phyloP scores from a whole-genome alignment of 148 eudicot species.

The Persicaria maculosa region DNA sequence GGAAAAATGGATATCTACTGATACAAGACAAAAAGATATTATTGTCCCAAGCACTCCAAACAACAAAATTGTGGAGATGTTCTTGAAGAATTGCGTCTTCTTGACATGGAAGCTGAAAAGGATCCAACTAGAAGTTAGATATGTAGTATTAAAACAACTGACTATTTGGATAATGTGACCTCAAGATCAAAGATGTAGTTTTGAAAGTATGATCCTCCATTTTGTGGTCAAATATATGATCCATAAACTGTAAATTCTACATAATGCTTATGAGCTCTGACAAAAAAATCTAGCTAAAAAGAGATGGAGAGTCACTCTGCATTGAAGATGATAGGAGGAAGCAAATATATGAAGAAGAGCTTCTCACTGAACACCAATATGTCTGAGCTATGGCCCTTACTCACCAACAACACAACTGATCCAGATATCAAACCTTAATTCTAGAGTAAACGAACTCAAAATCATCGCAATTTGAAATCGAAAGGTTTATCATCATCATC shows the following conservation, averaged over 20 bases:
- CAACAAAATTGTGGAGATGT: conserved; percentile 65
- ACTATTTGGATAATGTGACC: not conserved
- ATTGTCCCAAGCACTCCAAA: conserved; percentile 83
- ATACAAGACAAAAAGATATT: conserved; percentile 76
- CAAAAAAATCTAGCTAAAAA: not conserved
- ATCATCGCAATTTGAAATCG: not conserved
- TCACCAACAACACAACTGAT: conserved; percentile 47
- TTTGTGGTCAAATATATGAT: not conserved
- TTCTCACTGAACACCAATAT: conserved; percentile 79
- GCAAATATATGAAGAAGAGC: conserved; percentile 84
- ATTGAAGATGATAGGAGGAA: conserved; percentile 94
- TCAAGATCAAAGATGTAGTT: not conserved
- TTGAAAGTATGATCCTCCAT: not conserved
- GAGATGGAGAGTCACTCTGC: conserved; percentile 56
- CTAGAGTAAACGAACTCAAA: conserved; percentile 50
- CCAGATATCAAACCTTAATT: conserved; percentile 67
- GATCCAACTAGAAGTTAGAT: not conserved
- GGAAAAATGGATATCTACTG: conserved; percentile 19
- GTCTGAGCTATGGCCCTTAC: conserved; percentile 59
- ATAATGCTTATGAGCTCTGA: not conserved
- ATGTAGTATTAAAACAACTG: too few relatives aligned
- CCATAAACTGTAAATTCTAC: not conserved
- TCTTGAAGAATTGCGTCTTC: conserved; percentile 91
- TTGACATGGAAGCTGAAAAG: conserved; percentile 85
- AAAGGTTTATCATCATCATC: too few relatives aligned